Evolutionary conservation across 2,329 filamentous ascomycete species (phyloP).

Genomic region (Xylariaceae sp.): DNA sequence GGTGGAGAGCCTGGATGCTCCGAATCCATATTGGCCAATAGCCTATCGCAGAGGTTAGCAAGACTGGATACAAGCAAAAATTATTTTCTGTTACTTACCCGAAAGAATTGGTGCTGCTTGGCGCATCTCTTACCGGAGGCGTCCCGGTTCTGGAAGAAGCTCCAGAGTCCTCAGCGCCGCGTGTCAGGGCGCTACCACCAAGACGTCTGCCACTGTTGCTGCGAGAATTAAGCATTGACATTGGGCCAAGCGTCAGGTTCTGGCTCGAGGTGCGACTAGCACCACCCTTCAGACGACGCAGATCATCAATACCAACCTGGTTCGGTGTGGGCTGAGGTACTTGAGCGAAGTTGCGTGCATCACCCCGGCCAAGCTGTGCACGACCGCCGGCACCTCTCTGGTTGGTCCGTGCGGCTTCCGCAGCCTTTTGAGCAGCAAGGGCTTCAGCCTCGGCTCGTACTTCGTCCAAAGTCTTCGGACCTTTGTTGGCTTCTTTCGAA

Average conservation of each 20-base stretch:
- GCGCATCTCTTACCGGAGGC: constrained; percentile 60
- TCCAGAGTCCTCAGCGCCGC: constrained; percentile 78
- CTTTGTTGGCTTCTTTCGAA: constrained; percentile 87
- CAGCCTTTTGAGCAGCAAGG: constrained; percentile 73
- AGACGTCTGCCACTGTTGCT: constrained; percentile 85
- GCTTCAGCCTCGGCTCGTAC: constrained; percentile 81
- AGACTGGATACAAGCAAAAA: background rate
- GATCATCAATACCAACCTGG: constrained; percentile 85
- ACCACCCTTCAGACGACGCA: constrained; percentile 72
- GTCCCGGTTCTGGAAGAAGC: constrained; percentile 87
- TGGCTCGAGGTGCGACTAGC: constrained; percentile 58
- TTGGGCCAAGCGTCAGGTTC: constrained; percentile 70
- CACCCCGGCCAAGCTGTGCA: constrained; percentile 73
- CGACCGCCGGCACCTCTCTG: constrained; percentile 69
- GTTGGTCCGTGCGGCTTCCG: constrained; percentile 60
- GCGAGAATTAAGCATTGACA: constrained; percentile 81
- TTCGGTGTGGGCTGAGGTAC: constrained; percentile 73
- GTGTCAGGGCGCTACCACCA: constrained; percentile 67
- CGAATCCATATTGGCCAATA: constrained; percentile 54
- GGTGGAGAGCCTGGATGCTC: constrained; percentile 67
- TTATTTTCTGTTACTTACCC: constrained; percentile 58
- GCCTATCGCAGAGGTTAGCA: constrained; percentile 39
- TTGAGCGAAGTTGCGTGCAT: constrained; percentile 77
- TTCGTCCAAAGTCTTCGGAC: constrained; percentile 93
- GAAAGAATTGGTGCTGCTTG: constrained; percentile 82